phyloP scores from a whole-genome alignment of 768 basidiomycete genomes.

The Amanita rubescens region DNA sequence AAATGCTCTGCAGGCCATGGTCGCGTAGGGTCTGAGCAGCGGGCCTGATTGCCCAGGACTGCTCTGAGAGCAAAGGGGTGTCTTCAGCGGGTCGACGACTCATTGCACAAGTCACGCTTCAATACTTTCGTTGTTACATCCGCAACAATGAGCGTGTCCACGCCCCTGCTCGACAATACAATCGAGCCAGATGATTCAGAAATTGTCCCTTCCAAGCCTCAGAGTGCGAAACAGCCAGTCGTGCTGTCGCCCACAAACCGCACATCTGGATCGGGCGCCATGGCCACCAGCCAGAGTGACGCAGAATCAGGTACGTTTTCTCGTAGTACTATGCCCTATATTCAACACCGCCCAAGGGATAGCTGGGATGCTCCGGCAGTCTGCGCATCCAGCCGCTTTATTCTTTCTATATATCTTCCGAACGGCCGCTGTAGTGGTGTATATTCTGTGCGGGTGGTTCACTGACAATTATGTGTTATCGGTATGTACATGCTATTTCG shows the following conservation, averaged over 20 bases:
- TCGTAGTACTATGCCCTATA: slow-evolving; percentile 4
- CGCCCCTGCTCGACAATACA: slow-evolving; percentile 65
- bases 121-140: not conserved
- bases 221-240: slow-evolving; percentile 32
- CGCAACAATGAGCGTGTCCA: slow-evolving; percentile 45
- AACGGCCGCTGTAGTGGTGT: slow-evolving; percentile 80
- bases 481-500: slow-evolving; percentile 38
- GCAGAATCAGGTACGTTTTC: slow-evolving; percentile 64
- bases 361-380: slow-evolving; percentile 68
- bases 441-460: slow-evolving; percentile 89
- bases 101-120: not conserved
- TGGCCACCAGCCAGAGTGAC: slow-evolving; percentile 53
- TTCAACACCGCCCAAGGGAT: slow-evolving; percentile 36
- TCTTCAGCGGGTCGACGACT: not conserved
- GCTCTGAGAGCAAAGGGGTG: slow-evolving; percentile 2
- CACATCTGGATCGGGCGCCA: slow-evolving; percentile 25
- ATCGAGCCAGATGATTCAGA: slow-evolving; percentile 81
- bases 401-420: slow-evolving; percentile 88
- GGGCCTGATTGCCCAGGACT: slow-evolving; percentile 3
- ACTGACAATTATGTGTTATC: slow-evolving; percentile 90
- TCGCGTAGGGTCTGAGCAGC: slow-evolving; percentile 1
- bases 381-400: slow-evolving; percentile 76
- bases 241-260: slow-evolving; percentile 52
- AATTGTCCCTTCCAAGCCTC: slow-evolving; percentile 20
- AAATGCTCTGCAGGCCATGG: slow-evolving; percentile 3